phyloP scores from a whole-genome alignment of 2,329 filamentous ascomycete genomes.

The Phymatotrichopsis omnivora region DNA sequence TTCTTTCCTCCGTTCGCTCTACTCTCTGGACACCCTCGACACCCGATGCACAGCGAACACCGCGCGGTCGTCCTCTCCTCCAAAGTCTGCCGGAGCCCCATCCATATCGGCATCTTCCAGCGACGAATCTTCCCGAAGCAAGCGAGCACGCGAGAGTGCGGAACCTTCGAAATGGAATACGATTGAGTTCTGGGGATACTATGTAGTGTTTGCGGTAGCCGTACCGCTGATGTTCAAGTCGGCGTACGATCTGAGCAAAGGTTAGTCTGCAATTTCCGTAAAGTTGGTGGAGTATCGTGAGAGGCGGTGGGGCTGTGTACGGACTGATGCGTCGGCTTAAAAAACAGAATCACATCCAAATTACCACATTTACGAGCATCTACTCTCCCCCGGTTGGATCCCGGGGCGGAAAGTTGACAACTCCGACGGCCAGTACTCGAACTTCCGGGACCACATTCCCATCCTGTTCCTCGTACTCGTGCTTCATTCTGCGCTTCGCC shows the following conservation, averaged over 20 bases:
- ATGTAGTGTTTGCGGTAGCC: slow-evolving; percentile 51
- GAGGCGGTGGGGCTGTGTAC: background rate
- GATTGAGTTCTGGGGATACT: slow-evolving; percentile 76
- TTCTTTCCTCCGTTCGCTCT: slow-evolving; percentile 45
- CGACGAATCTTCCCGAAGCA: slow-evolving; percentile 36
- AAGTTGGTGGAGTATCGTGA: background rate
- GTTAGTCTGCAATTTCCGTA: slow-evolving; percentile 39
- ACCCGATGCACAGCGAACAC: slow-evolving; percentile 60
- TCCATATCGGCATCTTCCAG: slow-evolving; percentile 32
- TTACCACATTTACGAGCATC: slow-evolving; percentile 61
- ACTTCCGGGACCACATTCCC: slow-evolving; percentile 77
- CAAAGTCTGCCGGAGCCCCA: slow-evolving; percentile 36
- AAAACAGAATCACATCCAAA: slow-evolving; percentile 64
- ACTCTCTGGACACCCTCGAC: slow-evolving; percentile 56
- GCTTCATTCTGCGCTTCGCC: slow-evolving; percentile 69
- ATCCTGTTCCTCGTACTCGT: slow-evolving; percentile 64
- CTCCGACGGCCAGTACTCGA: slow-evolving; percentile 77
- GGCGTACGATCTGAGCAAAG: slow-evolving; percentile 73
- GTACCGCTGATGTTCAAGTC: slow-evolving; percentile 86
- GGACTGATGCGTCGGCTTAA: background rate
- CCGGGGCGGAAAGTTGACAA: slow-evolving; percentile 86
- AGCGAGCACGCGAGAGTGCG: slow-evolving; percentile 38
- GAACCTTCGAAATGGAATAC: slow-evolving; percentile 72
- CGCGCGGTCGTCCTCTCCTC: slow-evolving; percentile 47
- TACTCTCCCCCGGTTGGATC: slow-evolving; percentile 78